Evolutionary conservation across 768 basidiomycete species (phyloP).

Genomic region (Tricholoma sp.): DNA sequence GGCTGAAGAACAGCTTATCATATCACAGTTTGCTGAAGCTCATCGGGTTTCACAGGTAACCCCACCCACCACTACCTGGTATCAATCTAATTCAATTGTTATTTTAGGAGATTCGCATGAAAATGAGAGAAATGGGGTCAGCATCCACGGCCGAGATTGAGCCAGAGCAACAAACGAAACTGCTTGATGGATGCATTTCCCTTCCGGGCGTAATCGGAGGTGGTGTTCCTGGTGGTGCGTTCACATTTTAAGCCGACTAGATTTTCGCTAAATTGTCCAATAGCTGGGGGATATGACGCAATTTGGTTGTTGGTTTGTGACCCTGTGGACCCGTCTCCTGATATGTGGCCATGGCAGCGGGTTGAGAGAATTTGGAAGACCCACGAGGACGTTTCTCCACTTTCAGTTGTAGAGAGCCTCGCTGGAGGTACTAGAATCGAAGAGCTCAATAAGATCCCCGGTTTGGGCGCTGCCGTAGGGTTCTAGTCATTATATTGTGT

Average conservation of each 20-base stretch:
- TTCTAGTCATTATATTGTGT: conserved; percentile 15
- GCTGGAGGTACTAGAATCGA: conserved; percentile 65
- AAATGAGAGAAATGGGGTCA: conserved; percentile 83
- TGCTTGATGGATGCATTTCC: conserved; percentile 73
- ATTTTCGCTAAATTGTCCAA: neutral
- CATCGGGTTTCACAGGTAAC: conserved; percentile 54
- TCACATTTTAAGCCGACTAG: neutral
- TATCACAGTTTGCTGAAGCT: conserved; percentile 53
- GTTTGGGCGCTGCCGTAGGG: conserved; percentile 39
- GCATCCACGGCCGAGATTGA: conserved; percentile 82
- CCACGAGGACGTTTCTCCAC: conserved; percentile 66
- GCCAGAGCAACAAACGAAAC: conserved; percentile 76
- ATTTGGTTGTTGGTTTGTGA: conserved; percentile 88
- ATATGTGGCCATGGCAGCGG: conserved; percentile 47
- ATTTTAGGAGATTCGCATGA: conserved; percentile 60
- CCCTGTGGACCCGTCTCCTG: conserved; percentile 38
- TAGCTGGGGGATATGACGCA: conserved; percentile 97
- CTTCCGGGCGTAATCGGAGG: conserved; percentile 88
- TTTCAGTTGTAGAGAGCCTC: conserved; percentile 65
- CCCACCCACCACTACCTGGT: neutral
- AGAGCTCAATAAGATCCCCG: conserved; percentile 47
- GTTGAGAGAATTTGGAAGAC: conserved; percentile 66
- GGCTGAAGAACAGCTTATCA: conserved; percentile 36
- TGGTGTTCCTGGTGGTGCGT: conserved; percentile 92
- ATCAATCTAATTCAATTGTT: neutral